A percentile compares a stretch with the other conserved stretches of the same genome.
Evolutionary conservation across 2,329 filamentous ascomycete genomes (phyloP).

Genomic region (Venturia oleaginea): DNA sequence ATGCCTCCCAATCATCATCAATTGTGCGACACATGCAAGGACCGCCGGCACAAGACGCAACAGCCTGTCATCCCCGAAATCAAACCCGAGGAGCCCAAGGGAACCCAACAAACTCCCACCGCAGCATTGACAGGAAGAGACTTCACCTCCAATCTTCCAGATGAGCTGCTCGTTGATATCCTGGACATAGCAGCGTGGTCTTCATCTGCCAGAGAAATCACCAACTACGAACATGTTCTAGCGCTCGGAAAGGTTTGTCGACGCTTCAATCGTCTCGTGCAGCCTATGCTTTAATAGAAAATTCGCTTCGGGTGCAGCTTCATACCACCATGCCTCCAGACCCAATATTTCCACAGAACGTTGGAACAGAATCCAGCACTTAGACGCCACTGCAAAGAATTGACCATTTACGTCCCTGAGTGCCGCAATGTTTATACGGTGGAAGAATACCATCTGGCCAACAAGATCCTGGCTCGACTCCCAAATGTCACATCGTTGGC

Average conservation of each 20-base stretch:
- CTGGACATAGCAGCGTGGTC: no score
- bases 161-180: no score
- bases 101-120: not conserved
- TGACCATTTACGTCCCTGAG: not conserved
- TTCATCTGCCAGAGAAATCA: not conserved
- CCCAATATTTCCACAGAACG: not conserved
- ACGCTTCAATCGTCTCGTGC: not conserved
- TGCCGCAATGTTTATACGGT: no score
- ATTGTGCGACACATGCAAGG: not conserved
- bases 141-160: not conserved
- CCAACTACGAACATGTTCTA: not conserved
- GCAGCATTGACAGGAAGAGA: no score
- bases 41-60: not conserved
- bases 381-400: not conserved
- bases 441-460: no score
- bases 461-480: no score
- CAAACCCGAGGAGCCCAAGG: not conserved
- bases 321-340: not conserved
- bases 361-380: not conserved
- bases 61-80: not conserved
- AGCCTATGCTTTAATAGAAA: not conserved
- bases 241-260: not conserved
- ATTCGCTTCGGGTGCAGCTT: not conserved
- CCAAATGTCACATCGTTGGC: no score
- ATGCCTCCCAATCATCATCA: no score